These are phyloP conservation scores for Gnomoniopsis smithogilvyi DNA, from an alignment of 2,329 filamentous ascomycete species.

Conservation along the genomic window DNA sequence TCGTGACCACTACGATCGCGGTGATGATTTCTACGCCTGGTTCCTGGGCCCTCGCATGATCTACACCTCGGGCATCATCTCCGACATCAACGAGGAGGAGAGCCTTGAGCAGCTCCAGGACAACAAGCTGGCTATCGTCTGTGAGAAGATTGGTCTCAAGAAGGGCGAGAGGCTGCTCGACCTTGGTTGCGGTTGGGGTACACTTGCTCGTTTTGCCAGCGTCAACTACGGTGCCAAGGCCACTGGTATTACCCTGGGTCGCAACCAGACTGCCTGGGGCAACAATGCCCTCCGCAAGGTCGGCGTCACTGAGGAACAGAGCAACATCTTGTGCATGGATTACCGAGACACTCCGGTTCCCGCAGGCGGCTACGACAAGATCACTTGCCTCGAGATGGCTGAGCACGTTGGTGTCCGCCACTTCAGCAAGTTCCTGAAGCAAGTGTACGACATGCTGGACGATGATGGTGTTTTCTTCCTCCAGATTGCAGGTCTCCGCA, in stretches of 20 bases:
- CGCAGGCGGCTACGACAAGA: constrained; percentile 81
- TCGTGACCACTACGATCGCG: constrained; percentile 94
- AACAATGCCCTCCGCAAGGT: constrained; percentile 83
- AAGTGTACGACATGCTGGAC: constrained; percentile 93
- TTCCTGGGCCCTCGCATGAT: constrained; percentile 98
- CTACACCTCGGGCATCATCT: constrained; percentile 94
- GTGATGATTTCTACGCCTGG: constrained; percentile 98
- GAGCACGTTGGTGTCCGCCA: constrained; percentile 97
- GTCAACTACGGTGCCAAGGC: constrained; percentile 82
- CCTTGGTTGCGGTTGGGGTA: constrained; percentile 98
- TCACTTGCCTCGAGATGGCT: constrained; percentile 97
- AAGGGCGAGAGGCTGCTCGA: constrained; percentile 81
- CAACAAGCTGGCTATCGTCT: constrained; percentile 93
- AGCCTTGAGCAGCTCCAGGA: constrained; percentile 93
- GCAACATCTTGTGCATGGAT: constrained; percentile 90
- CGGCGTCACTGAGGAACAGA: constrained; percentile 82
- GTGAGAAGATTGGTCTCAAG: constrained; percentile 89
- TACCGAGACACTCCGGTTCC: constrained; percentile 91
- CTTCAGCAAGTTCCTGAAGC: constrained; percentile 74
- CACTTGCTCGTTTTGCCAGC: constrained; percentile 87
- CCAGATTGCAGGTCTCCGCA: constrained; percentile 90
- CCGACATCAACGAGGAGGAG: constrained; percentile 83
- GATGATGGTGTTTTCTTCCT: constrained; percentile 96
- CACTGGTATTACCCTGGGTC: constrained; percentile 88
- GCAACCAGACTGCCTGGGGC: constrained; percentile 96